These are phyloP conservation scores for Wallacemonas sp. DNA, from an alignment of 208 protist genomes.

Conservation along the genomic window DNA sequence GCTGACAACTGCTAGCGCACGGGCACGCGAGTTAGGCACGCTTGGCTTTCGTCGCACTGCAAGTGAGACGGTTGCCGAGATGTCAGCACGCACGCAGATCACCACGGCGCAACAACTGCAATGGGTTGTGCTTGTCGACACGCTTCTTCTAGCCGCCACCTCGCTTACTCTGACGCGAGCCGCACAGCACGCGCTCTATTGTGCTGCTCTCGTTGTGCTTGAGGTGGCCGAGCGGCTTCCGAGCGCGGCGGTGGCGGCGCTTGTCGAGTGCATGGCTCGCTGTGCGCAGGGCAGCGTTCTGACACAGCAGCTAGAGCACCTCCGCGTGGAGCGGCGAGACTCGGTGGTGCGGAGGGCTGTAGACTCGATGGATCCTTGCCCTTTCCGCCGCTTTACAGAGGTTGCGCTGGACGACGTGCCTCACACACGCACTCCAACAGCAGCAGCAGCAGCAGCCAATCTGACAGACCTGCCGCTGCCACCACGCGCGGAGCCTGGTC, in stretches of 20 bases:
- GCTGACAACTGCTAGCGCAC: no score
- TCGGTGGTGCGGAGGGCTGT: neutral
- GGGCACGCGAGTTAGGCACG: neutral
- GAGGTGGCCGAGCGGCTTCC: slow-evolving; percentile 55
- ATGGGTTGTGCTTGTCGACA: slow-evolving; percentile 12
- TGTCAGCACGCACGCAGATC: neutral
- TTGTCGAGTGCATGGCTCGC: slow-evolving; percentile 46
- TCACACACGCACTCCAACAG: no score
- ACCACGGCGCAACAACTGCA: slow-evolving; percentile 1
- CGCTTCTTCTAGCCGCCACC: neutral
- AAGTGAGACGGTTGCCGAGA: neutral
- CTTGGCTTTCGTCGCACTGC: neutral
- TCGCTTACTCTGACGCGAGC: slow-evolving; percentile 13
- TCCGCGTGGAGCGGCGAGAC: neutral
- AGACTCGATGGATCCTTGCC: slow-evolving; percentile 1
- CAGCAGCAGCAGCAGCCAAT: no score
- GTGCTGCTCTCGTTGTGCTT: slow-evolving; percentile 43
- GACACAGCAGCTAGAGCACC: slow-evolving; percentile 17
- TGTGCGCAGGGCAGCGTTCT: slow-evolving; percentile 43
- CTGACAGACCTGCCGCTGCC: no score
- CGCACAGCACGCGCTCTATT: slow-evolving; percentile 34
- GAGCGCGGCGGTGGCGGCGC: slow-evolving; percentile 30
- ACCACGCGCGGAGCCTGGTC: neutral
- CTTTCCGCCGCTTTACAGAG: neutral
- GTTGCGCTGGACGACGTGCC: no score